Conservation (phyloP, 2,329 filamentous ascomycete species). For the Fusarium foetens region DNA sequence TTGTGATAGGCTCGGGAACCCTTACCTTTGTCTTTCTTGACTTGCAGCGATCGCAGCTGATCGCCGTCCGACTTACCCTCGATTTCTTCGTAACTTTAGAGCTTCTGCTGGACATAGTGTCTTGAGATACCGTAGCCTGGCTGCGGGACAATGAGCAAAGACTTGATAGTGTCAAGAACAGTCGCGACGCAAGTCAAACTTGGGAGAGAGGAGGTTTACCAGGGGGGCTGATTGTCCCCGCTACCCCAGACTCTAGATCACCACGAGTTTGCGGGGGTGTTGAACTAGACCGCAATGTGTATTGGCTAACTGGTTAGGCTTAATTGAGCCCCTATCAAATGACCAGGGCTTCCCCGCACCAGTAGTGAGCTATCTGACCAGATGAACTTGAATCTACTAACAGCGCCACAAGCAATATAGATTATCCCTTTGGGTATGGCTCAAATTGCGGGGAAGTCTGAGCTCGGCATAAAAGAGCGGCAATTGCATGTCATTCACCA, state of each 20-base stretch:
- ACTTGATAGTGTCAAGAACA: rapidly evolving
- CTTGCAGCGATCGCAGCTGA: not conserved
- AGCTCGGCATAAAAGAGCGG: not conserved
- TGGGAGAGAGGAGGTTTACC: not conserved
- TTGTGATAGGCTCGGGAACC: rapidly evolving
- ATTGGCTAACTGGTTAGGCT: not conserved
- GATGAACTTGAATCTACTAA: too few species aligned
- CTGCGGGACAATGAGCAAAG: not conserved
- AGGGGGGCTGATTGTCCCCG: not conserved
- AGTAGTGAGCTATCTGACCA: too few species aligned
- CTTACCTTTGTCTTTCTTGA: not conserved
- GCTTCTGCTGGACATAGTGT: not conserved
- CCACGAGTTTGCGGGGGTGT: not conserved
- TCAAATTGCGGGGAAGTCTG: not conserved
- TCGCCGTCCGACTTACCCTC: not conserved
- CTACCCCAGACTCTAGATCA: not conserved
- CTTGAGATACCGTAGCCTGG: rapidly evolving
- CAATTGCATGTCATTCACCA: not conserved
- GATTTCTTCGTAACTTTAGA: not conserved
- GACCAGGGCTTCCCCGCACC: not conserved
- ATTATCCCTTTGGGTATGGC: not conserved
- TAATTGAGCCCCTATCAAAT: not conserved
- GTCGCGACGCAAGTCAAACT: not conserved
- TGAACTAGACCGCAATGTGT: not conserved
- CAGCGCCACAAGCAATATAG: not conserved